Base-by-base conservation (phyloP, 495 filamentous ascomycete species). In the Trichoderma asperelloides region DNA sequence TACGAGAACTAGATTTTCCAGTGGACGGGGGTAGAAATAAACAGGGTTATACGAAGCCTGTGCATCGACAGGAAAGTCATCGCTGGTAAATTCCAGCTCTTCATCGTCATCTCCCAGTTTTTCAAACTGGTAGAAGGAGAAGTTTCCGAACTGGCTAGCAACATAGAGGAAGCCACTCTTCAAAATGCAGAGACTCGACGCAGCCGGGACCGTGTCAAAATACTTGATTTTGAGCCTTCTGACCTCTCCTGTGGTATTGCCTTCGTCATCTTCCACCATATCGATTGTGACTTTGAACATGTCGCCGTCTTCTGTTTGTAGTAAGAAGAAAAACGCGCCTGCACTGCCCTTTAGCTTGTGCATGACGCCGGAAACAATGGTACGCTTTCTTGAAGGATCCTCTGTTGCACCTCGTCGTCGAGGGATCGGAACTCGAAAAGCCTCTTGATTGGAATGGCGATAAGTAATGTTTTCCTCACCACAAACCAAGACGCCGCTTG, bases 41-140 rank as follows among this genome's bases (percentile, higher is more conserved):
- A 88, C 83, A 1, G 93, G 90, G 3, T 81, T 80, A 71, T 89
- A 93, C 1, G 86, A 76, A 33, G 87, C 84, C 2, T 80, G 80
- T 0, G 88, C 82, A 71, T 97, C 91, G 1, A 88, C 84, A 2
- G 92, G 89, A 71, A 89, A 95, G 51, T 87, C 79, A 62, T 96
- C 91, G 74, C 93, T 97, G 57, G 81, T 86, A 71, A 90, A 96
- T 72, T 93, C 91, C 3, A 84, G 82, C 74, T 97, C 93, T 23
- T 96, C 89, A 69, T 94, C 90, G 71, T 97, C 93, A 70, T 99
- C 95, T n/a, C 93, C 95, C 21, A 99, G 86, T 74, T 96, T 96
- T 73, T 96, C 92, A 69, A 99, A 96, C 76, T 97, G 93, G 75
- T 98, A 98, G 68, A 99, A 93, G 69, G 93, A 88, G 73, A 96